Conservation (phyloP, 2,329 filamentous ascomycete genomes). For the Scedosporium apiospermum region DNA sequence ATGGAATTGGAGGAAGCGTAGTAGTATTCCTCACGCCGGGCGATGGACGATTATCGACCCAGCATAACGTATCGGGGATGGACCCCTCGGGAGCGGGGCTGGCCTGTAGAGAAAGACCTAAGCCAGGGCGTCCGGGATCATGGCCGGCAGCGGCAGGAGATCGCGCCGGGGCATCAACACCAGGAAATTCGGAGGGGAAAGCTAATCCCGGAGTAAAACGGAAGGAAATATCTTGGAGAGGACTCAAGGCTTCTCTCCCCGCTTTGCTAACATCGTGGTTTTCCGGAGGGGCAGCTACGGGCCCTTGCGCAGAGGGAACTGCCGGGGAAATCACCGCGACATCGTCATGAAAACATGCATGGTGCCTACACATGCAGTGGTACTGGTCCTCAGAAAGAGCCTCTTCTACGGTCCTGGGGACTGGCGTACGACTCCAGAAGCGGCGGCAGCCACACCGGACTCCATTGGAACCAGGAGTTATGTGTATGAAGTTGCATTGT, state of each 20-base stretch:
- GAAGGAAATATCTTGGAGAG: constrained; percentile 35
- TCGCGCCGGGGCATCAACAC: background rate
- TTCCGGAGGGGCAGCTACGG: background rate
- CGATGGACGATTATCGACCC: constrained; percentile 33
- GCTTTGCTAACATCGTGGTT: constrained; percentile 37
- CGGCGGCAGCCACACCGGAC: constrained; percentile 50
- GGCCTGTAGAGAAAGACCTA: constrained; percentile 8
- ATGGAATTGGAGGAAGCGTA: constrained; percentile 34
- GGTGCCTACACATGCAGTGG: constrained; percentile 53
- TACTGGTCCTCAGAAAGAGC: constrained; percentile 30
- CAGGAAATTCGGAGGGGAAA: constrained; percentile 22
- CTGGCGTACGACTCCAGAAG: constrained; percentile 41
- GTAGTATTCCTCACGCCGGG: constrained; percentile 10
- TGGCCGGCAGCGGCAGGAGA: background rate
- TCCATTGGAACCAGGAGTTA: constrained; percentile 40
- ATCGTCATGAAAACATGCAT: constrained; percentile 53
- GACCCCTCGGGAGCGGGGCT: constrained; percentile 26
- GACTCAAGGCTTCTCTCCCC: constrained; percentile 41
- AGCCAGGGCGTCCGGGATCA: background rate
- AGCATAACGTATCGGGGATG: constrained; percentile 47
- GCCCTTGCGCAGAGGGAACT: background rate
- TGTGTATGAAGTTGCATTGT: constrained; percentile 48
- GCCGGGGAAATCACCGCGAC: constrained; percentile 8
- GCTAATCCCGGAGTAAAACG: constrained; percentile 23
- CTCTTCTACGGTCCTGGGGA: constrained; percentile 17